These are phyloP conservation scores for Phytophthora cactorum DNA, from an alignment of 352 stramenopile genomes.

Conservation along the genomic window DNA sequence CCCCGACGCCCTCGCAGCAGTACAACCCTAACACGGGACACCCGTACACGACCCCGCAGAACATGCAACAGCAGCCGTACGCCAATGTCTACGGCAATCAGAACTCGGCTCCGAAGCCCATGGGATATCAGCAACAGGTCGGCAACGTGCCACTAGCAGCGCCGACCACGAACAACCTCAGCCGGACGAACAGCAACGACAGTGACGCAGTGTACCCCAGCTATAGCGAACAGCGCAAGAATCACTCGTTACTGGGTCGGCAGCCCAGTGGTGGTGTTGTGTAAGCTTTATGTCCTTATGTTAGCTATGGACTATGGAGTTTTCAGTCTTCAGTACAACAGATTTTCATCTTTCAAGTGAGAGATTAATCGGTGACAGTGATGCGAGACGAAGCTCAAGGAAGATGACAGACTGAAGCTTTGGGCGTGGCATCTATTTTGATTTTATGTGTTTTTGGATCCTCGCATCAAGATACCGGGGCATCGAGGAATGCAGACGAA, in stretches of 20 bases:
- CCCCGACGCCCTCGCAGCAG: constrained; percentile 36
- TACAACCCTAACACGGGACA: constrained; percentile 37
- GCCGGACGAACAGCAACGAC: constrained; percentile 42
- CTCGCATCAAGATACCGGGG: too few relatives aligned
- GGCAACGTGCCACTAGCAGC: constrained; percentile 37
- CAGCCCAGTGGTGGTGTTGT: constrained; percentile 75
- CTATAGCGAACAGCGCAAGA: constrained; percentile 71
- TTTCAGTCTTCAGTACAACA: constrained; percentile 1
- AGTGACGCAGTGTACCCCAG: constrained; percentile 62
- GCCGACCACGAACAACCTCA: constrained; percentile 22
- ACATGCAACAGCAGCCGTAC: constrained; percentile 29
- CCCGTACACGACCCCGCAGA: constrained; percentile 36
- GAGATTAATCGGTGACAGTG: too few relatives aligned
- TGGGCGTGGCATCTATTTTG: too few relatives aligned
- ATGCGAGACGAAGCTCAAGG: too few relatives aligned
- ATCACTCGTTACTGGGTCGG: constrained; percentile 68
- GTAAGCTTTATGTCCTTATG: constrained; percentile 32
- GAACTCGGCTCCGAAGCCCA: constrained; percentile 35
- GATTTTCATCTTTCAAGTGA: not conserved
- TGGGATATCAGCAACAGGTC: constrained; percentile 40
- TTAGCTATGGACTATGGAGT: constrained; percentile 2
- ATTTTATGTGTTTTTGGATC: too few relatives aligned
- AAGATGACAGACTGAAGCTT: too few relatives aligned
- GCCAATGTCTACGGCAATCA: constrained; percentile 30
- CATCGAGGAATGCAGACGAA: too few relatives aligned